A percentile compares a stretch with the other conserved stretches of the same genome.
These are phyloP conservation scores for Myochromella boudieri DNA, from an alignment of 768 basidiomycete genomes.

Conservation along the genomic window DNA sequence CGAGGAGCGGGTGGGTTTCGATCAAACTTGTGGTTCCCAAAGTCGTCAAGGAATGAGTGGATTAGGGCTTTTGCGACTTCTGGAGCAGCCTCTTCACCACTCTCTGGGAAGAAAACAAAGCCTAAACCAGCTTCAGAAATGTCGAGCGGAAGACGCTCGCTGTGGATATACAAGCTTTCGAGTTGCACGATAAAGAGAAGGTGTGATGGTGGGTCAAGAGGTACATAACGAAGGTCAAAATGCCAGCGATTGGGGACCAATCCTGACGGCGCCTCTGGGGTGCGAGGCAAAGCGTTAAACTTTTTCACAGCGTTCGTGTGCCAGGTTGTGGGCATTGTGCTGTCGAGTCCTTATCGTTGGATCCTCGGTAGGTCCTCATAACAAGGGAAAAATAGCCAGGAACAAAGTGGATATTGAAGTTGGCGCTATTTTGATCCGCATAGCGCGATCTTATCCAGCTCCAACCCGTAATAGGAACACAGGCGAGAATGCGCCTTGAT, in stretches of 20 bases:
- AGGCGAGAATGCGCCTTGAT: too few relatives aligned
- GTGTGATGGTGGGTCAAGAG: slow-evolving; percentile 31
- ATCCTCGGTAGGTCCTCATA: too few relatives aligned
- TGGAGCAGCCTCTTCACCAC: slow-evolving; percentile 26
- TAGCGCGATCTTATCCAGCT: too few relatives aligned
- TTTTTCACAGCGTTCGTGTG: slow-evolving; percentile 12
- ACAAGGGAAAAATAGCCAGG: too few relatives aligned
- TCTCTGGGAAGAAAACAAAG: slow-evolving; percentile 30
- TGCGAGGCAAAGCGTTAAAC: slow-evolving; percentile 26
- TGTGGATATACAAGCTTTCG: slow-evolving; percentile 22
- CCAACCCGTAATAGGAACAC: too few relatives aligned
- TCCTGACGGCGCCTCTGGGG: slow-evolving; percentile 17
- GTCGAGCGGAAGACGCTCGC: slow-evolving; percentile 23
- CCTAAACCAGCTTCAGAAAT: slow-evolving; percentile 11
- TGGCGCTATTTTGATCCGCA: too few relatives aligned
- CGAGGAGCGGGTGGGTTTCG: not conserved
- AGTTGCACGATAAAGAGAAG: slow-evolving; percentile 28
- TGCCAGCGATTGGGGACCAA: slow-evolving; percentile 29
- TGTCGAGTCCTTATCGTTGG: too few relatives aligned
- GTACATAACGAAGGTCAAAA: slow-evolving; percentile 35
- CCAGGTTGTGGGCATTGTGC: not conserved
- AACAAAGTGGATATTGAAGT: too few relatives aligned
- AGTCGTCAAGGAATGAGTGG: slow-evolving; percentile 23
- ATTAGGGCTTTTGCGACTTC: slow-evolving; percentile 28
- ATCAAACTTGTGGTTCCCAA: not conserved